These are phyloP conservation scores for Podospora fimiseda DNA, from an alignment of 495 filamentous ascomycete genomes.

Conservation along the genomic window DNA sequence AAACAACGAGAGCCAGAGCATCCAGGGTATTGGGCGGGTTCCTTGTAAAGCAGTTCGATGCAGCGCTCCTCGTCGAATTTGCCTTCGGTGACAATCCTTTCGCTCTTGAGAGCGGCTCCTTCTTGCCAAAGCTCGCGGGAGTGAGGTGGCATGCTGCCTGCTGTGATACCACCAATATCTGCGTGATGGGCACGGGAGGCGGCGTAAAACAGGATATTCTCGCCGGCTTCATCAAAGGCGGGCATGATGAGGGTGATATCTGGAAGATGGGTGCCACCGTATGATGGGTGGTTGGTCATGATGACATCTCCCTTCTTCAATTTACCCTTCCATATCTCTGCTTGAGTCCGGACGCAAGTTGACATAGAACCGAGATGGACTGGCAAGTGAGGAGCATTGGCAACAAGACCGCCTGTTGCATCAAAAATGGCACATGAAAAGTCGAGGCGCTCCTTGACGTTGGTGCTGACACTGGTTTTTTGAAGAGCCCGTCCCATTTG, in stretches of 20 bases:
- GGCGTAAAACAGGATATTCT: constrained; percentile 93
- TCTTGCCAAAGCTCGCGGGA: constrained; percentile 92
- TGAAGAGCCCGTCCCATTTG: constrained; percentile 95
- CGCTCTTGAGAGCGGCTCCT: constrained; percentile 86
- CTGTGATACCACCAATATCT: constrained; percentile 93
- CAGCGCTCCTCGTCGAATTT: constrained; percentile 84
- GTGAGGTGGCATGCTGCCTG: constrained; percentile 94
- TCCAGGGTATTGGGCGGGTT: constrained; percentile 78
- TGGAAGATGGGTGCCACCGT: constrained; percentile 72
- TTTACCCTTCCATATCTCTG: constrained; percentile 86
- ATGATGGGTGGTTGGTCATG: constrained; percentile 93
- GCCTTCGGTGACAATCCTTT: constrained; percentile 89
- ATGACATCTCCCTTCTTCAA: constrained; percentile 88
- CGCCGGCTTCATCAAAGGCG: constrained; percentile 68
- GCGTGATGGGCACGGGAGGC: constrained; percentile 94
- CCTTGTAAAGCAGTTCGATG: constrained; percentile 70
- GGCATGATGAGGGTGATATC: constrained; percentile 95
- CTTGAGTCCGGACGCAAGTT: constrained; percentile 88
- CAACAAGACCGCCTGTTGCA: constrained; percentile 80
- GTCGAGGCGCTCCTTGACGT: constrained; percentile 95
- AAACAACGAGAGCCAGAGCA: constrained; percentile 88
- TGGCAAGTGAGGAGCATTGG: constrained; percentile 90
- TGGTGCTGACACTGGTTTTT: constrained; percentile 95
- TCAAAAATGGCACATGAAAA: constrained; percentile 97
- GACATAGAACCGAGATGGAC: constrained; percentile 92